A percentile compares a stretch with the other conserved stretches of the same genome.
Conservation (phyloP, 179 eudicot species). For the Amaranthus tricolor region DNA sequence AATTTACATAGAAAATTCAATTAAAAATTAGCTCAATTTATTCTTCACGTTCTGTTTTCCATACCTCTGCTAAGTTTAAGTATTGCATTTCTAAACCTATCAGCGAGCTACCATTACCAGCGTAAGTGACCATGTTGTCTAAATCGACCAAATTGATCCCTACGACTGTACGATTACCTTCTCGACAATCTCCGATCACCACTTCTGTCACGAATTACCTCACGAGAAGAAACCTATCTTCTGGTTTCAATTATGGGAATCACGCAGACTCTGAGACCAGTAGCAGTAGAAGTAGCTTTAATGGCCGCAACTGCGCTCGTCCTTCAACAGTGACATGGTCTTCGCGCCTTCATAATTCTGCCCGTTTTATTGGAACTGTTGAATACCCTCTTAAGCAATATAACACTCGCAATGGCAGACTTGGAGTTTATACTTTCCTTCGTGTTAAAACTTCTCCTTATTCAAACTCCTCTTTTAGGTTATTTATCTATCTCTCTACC, state of each 20-base stretch:
- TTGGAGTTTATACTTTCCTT: constrained; percentile 44
- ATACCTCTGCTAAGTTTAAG: no score
- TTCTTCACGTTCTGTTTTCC: no score
- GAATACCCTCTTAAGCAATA: constrained; percentile 22
- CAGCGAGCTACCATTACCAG: no score
- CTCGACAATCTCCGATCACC: neutral
- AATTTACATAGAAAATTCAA: no score
- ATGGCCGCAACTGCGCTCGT: constrained; percentile 43
- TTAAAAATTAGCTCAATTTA: no score
- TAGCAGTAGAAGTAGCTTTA: constrained; percentile 35
- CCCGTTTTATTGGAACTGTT: constrained; percentile 58
- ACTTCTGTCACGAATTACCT: no score
- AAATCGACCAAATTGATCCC: no score
- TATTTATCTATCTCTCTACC: neutral
- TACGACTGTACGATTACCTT: no score
- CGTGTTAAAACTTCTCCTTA: constrained; percentile 28
- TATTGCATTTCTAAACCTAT: no score
- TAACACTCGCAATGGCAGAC: neutral
- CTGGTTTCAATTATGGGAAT: neutral
- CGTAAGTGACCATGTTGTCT: no score
- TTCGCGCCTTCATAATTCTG: constrained; percentile 37
- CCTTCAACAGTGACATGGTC: constrained; percentile 39
- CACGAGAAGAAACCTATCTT: neutral
- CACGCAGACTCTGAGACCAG: constrained; percentile 5
- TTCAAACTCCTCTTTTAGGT: constrained; percentile 21